Percentiles rank a stretch among this genome's conserved stretches.
Conservation (phyloP, 768 basidiomycete genomes). For the Coprinopsis sp. region DNA sequence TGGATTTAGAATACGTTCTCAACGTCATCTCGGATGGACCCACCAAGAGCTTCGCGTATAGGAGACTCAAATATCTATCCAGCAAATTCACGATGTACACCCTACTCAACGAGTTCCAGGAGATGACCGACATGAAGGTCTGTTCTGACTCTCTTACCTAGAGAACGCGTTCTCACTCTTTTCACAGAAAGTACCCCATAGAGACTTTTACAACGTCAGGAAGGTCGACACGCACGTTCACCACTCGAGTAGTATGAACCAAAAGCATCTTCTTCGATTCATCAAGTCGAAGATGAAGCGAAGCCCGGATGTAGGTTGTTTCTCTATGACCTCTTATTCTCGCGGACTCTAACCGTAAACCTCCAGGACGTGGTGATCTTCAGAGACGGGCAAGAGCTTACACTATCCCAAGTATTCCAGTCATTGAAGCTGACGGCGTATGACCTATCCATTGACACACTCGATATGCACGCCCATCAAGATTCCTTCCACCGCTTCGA, state of each 20-base stretch:
- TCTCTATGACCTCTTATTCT: slow-evolving; percentile 1
- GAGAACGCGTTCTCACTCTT: not conserved
- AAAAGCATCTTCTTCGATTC: slow-evolving; percentile 96
- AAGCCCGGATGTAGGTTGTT: slow-evolving; percentile 59
- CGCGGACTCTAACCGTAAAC: not conserved
- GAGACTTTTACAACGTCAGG: slow-evolving; percentile 96
- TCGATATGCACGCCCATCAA: slow-evolving; percentile 99
- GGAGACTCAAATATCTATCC: slow-evolving; percentile 83
- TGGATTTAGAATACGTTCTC: slow-evolving; percentile 90
- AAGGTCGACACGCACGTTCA: slow-evolving; percentile 99
- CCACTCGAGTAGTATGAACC: slow-evolving; percentile 98
- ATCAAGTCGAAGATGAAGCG: slow-evolving; percentile 99
- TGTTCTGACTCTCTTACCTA: slow-evolving; percentile 14
- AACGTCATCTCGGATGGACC: slow-evolving; percentile 92
- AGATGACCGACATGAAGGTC: slow-evolving; percentile 95
- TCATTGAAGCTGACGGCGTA: slow-evolving; percentile 94
- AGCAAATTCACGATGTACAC: slow-evolving; percentile 94
- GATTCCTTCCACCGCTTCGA: slow-evolving; percentile 99
- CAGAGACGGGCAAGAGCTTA: slow-evolving; percentile 86
- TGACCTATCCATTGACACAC: slow-evolving; percentile 96
- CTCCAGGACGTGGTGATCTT: slow-evolving; percentile 94
- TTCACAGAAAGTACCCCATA: slow-evolving; percentile 72
- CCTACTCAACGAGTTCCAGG: slow-evolving; percentile 89
- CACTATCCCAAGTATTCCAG: slow-evolving; percentile 91
- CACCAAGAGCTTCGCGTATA: slow-evolving; percentile 91